Base-by-base conservation (phyloP, 305 asterid species). In the Fraxinus latifolia region DNA sequence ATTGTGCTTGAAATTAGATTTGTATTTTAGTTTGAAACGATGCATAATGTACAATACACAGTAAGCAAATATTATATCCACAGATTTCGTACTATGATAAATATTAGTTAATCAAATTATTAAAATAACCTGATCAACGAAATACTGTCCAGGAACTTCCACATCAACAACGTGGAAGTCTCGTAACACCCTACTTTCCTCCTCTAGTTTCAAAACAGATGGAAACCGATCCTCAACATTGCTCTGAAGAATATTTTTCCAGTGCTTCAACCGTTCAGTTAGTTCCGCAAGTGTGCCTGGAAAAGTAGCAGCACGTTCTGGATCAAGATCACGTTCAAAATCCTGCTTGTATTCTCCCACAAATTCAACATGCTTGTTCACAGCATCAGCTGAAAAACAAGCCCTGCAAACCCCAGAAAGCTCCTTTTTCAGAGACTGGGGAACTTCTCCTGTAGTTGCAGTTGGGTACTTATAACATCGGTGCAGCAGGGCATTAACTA, bases 321-420 rank as follows among this genome's bases (percentile, higher is more conserved):
- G 99, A 89, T 96, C 99, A 80, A 96, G 99, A 89, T 95, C 99
- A 55, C 98, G 93, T 81, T 96, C 99, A 88, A 96, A 96, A 75
- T 95, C 98, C 85, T 91, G 97, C 89, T 95, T 96, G 95, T 96
- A 96, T 85, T 96, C 99, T 84, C 97, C 89, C 84, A 96, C 99
- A 79, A 95, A 96, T 29, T 96, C 99, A 70, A 96, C 98, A 83
- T 96, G 99, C 88, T 96, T 96, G 89, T 95, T 96, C 87, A 96
- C 99, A 53, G 98, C 99, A 90, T 96, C 98, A 74, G 96, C 98
- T 68, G 99, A 96, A 89, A 96, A 96, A 86, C 98, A 96, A 84
- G 99, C 99, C 85, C 97, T 92, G 88, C 99, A 96, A 85, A 96
- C 99, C 83, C 99, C 99, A 86, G 99, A 96, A 73, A 96, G 99